Percentiles rank a stretch among this genome's conserved stretches.
Conservation (phyloP, 2,329 filamentous ascomycete genomes). For the Colletotrichum chlorophyti region DNA sequence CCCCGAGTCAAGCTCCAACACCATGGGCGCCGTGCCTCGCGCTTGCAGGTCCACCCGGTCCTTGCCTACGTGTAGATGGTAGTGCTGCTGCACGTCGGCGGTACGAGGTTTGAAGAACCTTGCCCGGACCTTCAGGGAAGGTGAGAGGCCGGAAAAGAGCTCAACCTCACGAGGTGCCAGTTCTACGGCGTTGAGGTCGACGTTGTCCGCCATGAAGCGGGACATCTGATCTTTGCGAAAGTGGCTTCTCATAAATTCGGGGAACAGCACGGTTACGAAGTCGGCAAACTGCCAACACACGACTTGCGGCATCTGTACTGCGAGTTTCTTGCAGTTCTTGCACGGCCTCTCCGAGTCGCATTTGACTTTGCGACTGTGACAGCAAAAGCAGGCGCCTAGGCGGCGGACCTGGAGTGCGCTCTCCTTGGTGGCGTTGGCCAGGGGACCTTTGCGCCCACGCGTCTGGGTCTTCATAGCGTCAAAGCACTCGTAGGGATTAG, state of each 20-base stretch:
- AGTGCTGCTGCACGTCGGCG: slow-evolving; percentile 56
- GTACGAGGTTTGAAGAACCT: slow-evolving; percentile 60
- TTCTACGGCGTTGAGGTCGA: slow-evolving; percentile 49
- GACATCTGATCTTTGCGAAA: slow-evolving; percentile 57
- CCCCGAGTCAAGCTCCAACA: slow-evolving; percentile 51
- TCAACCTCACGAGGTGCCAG: slow-evolving; percentile 47
- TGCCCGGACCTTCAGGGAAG: slow-evolving; percentile 54
- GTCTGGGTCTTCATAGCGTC: slow-evolving; percentile 60
- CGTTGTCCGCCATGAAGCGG: slow-evolving; percentile 55
- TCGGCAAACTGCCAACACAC: slow-evolving; percentile 67
- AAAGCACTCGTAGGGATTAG: slow-evolving; percentile 62
- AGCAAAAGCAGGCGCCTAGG: slow-evolving; percentile 64
- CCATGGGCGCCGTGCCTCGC: slow-evolving; percentile 55
- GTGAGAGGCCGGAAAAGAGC: slow-evolving; percentile 57
- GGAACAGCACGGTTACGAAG: slow-evolving; percentile 59
- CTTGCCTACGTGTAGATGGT: slow-evolving; percentile 49
- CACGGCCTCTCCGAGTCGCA: slow-evolving; percentile 63
- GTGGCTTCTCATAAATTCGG: slow-evolving; percentile 57
- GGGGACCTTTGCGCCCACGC: slow-evolving; percentile 61
- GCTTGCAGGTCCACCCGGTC: slow-evolving; percentile 48
- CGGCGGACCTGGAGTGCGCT: slow-evolving; percentile 61
- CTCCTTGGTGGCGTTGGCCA: slow-evolving; percentile 61
- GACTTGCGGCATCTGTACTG: slow-evolving; percentile 56
- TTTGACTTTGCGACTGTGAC: slow-evolving; percentile 64
- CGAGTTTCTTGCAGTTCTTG: slow-evolving; percentile 62